These are phyloP conservation scores for Capillidium heterosporum DNA, from an alignment of 371 early-diverging fungal species.

Conservation along the genomic window DNA sequence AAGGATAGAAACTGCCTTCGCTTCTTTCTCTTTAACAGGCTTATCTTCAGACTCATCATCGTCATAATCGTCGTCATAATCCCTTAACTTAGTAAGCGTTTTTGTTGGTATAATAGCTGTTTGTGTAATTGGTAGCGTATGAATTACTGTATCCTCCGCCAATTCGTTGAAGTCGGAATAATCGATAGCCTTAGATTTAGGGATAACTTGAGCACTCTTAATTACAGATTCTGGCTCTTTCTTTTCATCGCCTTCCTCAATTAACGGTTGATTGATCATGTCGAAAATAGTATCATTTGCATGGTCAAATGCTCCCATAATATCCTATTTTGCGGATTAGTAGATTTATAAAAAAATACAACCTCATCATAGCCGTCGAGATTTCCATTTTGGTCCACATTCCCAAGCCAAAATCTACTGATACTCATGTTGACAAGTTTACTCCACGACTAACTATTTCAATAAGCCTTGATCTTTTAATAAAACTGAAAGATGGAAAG, in stretches of 20 bases:
- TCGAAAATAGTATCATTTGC: slow-evolving; percentile 29
- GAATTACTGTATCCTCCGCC: slow-evolving; percentile 29
- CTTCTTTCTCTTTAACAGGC: slow-evolving; percentile 8
- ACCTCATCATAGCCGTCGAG: slow-evolving; percentile 42
- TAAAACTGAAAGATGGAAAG: too few relatives aligned
- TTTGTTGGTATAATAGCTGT: neutral
- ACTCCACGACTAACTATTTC: neutral
- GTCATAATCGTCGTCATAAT: slow-evolving; percentile 7
- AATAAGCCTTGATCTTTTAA: too few relatives aligned
- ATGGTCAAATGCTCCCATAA: slow-evolving; percentile 26
- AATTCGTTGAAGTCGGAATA: slow-evolving; percentile 66
- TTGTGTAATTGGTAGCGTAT: slow-evolving; percentile 5
- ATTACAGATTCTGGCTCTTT: slow-evolving; percentile 12
- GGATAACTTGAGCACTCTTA: slow-evolving; percentile 17
- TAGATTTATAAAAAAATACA: neutral
- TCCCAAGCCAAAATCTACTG: slow-evolving; percentile 67
- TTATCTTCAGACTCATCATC: slow-evolving; percentile 9
- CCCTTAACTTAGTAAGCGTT: neutral
- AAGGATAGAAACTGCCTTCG: slow-evolving; percentile 6
- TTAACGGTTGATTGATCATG: slow-evolving; percentile 18
- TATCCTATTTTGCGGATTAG: slow-evolving; percentile 2
- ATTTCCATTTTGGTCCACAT: slow-evolving; percentile 68
- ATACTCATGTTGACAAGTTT: neutral
- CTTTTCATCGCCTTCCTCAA: slow-evolving; percentile 12
- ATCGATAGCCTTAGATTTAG: slow-evolving; percentile 53